A percentile compares a stretch with the other conserved stretches of the same genome.
phyloP scores from a whole-genome alignment of 352 stramenopile genomes.

The Peronospora farinosa region DNA sequence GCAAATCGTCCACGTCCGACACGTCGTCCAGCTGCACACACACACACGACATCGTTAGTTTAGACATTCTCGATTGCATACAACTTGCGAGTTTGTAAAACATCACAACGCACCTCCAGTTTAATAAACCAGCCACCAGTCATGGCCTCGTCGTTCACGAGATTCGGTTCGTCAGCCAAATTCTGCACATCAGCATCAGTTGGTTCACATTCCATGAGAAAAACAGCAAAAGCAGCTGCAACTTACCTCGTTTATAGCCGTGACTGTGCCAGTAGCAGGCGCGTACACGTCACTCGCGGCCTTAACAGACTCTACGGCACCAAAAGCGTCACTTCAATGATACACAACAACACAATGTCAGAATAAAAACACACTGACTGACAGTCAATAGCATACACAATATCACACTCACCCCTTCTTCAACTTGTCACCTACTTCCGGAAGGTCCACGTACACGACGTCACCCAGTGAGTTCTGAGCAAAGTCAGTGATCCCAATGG shows the following conservation, averaged over 20 bases:
- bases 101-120: slow-evolving; percentile 55
- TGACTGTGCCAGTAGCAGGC: slow-evolving; percentile 88
- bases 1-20: slow-evolving; percentile 66
- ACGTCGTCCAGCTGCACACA: slow-evolving; percentile 49
- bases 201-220: neutral
- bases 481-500: slow-evolving; percentile 96
- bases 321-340: slow-evolving; percentile 86
- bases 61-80: neutral
- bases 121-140: slow-evolving; percentile 87
- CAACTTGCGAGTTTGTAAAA: neutral
- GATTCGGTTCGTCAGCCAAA: slow-evolving; percentile 69
- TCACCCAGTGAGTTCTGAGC: slow-evolving; percentile 95
- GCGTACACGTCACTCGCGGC: slow-evolving; percentile 96
- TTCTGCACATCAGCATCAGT: slow-evolving; percentile 32
- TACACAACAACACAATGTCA: slow-evolving; percentile 10
- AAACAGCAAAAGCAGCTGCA: neutral
- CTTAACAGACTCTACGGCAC: slow-evolving; percentile 98
- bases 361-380: slow-evolving; percentile 5
- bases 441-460: slow-evolving; percentile 96
- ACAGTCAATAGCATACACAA: neutral
- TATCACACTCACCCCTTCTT: slow-evolving; percentile 77
- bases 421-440: slow-evolving; percentile 90
- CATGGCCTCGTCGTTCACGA: slow-evolving; percentile 86
- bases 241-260: slow-evolving; percentile 90
- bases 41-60: slow-evolving; percentile 3